Evolutionary conservation across 2,329 filamentous ascomycete species (phyloP), one percentile per base, ranked within the genome.

Genomic region (Nemania abortiva): DNA sequence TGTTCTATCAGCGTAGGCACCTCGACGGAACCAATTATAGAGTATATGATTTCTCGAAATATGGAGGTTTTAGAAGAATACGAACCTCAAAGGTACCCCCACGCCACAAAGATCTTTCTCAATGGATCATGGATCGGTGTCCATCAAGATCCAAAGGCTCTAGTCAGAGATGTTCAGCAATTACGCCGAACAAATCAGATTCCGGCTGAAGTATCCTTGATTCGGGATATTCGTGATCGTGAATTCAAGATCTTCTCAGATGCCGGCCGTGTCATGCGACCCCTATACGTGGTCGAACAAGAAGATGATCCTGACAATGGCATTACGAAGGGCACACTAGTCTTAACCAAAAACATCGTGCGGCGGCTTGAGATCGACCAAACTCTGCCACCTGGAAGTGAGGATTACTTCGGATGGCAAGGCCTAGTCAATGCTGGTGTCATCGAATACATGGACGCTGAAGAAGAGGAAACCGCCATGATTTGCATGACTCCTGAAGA

Each of bases 191-290:
- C 91, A 73, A 92, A 93, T 70, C 90, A 93, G 77, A 91, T 99
- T 70, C 94, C 93, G 15, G 92, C 94, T 74, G 95, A 98, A 83
- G 94, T 98, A 74, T 98, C 95, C 71, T 88, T 99, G 76, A 93
- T 99, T 76, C 90, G 96, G 78, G 96, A 99, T 78, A 98, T 99
- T 76, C 91, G 97, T 80, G 96, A 99, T 76, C 90, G 95, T 75
- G 96, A 99, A 81, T 98, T 99, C 87, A 97, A 97, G 82, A 95
- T 99, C 75, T 98, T 98, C 81, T 98, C 95, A 2, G 96, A 99
- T 80, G 95, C 95, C 50, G 96, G 96, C 31, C 91, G 96, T 81
- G 95, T 99, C 63, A 97, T 96, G 86, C 89, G 96, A 72, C 96
- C 96, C 0, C 84, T 98, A 5, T 98, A 97, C 79, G 95, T 97